Base-by-base conservation (phyloP, 208 protist genomes). In the Acanthamoeba polyphaga region DNA sequence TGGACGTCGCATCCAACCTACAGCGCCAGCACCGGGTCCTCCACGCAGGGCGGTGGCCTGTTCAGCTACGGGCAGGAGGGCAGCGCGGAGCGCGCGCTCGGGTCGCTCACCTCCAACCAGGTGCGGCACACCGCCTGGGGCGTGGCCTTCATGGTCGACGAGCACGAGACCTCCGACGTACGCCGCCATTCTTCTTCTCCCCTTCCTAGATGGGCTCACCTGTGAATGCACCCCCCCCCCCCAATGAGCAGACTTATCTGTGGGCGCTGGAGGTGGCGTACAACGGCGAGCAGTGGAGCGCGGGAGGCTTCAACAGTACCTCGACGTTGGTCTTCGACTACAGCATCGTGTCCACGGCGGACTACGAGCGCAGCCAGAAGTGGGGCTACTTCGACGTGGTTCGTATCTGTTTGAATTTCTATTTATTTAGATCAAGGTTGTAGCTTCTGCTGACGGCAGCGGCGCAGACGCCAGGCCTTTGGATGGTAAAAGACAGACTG, bases 401-500 rank as follows among this genome's bases (percentile, higher is more conserved):
- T 6, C 19, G 24, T 38, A n/a, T n/a, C n/a, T n/a, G n/a, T n/a
- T n/a, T n/a, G n/a, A n/a, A n/a, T n/a, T n/a, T n/a, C n/a, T n/a
- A n/a, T n/a, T n/a, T n/a, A n/a, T 55, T 55, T 12, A 62, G 58
- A 12, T 62, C 58, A n/a, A n/a, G n/a, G n/a, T n/a, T n/a, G n/a
- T n/a, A n/a, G n/a, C n/a, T n/a, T 38, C 38, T 38, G 38, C 38
- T 38, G 38, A 38, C 38, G 55, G 55, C 55, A 24, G 27, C 22
- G 12, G 9, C 17, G n/a, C 5, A 82, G 74, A 82, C 74, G 32
- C 74, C 74, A 13, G 74, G 74, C 15, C 74, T 55, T 6, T 82
- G 74, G 74, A 82, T 82, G 74, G 74, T 82, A 12, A 82, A 82
- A 34, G 74, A 82, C 32, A 27, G 24, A n/a, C 74, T 82, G 43